A percentile compares a stretch with the other conserved stretches of the same genome.
Conservation (phyloP, 371 early-diverging fungal genomes). For the Apophysomyces variabilis region DNA sequence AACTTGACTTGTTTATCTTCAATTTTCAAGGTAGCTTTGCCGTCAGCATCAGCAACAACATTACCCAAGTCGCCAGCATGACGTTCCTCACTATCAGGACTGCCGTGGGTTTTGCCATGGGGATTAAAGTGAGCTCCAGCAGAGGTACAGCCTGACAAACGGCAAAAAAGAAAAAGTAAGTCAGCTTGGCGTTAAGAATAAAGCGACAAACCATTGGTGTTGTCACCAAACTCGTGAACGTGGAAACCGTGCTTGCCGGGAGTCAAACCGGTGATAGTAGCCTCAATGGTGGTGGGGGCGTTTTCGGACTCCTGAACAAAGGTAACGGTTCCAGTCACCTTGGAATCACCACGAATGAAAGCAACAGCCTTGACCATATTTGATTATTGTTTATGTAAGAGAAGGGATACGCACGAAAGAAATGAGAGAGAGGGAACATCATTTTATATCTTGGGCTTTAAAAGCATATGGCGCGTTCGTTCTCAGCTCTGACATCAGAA, state of each 20-base stretch:
- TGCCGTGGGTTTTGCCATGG: conserved; percentile 75
- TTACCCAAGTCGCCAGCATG: conserved; percentile 94
- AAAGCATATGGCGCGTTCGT: conserved; percentile 1
- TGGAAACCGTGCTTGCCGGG: conserved; percentile 89
- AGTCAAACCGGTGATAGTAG: conserved; percentile 65
- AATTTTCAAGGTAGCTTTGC: conserved; percentile 54
- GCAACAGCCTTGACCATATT: conserved; percentile 73
- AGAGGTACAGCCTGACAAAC: conserved; percentile 62
- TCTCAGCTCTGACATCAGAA: conserved; percentile 11
- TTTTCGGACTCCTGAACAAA: conserved; percentile 68
- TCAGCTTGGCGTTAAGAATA: not conserved
- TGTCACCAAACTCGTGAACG: conserved; percentile 80
- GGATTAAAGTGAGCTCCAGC: conserved; percentile 88
- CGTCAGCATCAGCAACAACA: conserved; percentile 59
- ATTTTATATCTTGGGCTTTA: not conserved
- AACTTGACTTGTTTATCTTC: conserved; percentile 68
- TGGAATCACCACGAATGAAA: conserved; percentile 50
- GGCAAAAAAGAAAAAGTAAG: not conserved
- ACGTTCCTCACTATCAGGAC: conserved; percentile 63
- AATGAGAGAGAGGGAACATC: not conserved
- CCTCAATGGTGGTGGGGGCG: conserved; percentile 59
- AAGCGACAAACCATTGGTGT: conserved; percentile 59
- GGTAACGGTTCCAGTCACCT: conserved; percentile 71
- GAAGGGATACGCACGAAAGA: not conserved
- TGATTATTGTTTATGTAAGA: not conserved